These are phyloP conservation scores for Oenanthe javanica DNA, from an alignment of 140 eudicot species.

Conservation along the genomic window DNA sequence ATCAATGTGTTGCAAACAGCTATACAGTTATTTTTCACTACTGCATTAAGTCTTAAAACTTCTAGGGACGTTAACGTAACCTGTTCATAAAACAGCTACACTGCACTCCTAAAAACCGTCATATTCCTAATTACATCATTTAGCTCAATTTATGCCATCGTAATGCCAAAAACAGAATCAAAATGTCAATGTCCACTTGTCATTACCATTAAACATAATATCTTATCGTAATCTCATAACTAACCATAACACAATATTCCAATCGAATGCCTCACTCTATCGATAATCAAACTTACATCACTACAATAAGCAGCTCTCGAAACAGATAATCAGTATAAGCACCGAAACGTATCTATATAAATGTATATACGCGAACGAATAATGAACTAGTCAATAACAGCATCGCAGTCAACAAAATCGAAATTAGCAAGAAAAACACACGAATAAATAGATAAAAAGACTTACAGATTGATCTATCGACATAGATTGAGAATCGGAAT, in stretches of 20 bases:
- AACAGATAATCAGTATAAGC: neutral
- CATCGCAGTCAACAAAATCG: no score
- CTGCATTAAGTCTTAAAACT: neutral
- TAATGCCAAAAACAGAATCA: neutral
- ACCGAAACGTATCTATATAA: neutral
- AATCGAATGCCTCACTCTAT: neutral
- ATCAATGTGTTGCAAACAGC: neutral
- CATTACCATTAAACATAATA: neutral
- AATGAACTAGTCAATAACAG: neutral
- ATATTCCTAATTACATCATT: neutral
- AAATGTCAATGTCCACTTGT: neutral
- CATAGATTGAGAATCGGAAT: neutral
- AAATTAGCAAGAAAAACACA: neutral
- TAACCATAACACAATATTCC: neutral
- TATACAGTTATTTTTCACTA: neutral
- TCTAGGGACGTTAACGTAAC: neutral
- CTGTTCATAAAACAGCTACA: neutral
- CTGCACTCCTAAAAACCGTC: neutral
- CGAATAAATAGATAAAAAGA: neutral
- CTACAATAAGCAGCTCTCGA: neutral
- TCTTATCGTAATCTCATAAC: neutral
- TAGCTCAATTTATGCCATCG: neutral
- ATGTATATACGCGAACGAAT: no score
- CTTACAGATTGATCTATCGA: slow-evolving; percentile 7
- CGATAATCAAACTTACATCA: neutral